These are phyloP conservation scores for Leersia perrieri DNA, from an alignment of 176 grass and related monocot species.

Conservation along the genomic window DNA sequence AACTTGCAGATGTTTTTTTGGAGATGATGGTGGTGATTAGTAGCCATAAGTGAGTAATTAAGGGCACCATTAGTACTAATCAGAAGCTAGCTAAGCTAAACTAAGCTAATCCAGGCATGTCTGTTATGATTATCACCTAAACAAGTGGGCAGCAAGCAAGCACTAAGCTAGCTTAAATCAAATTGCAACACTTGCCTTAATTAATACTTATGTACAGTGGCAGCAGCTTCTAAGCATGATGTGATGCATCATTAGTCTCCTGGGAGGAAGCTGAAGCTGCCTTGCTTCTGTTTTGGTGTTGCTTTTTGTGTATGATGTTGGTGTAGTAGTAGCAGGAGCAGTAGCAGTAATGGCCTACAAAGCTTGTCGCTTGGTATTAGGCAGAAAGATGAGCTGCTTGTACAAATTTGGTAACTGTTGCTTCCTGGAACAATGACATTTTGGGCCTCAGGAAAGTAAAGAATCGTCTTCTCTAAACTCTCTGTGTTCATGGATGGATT, in stretches of 20 bases:
- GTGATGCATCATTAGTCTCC: neutral
- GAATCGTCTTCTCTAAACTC: neutral
- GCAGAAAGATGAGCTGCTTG: slow-evolving; percentile 23
- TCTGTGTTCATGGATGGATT: neutral
- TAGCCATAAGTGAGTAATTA: neutral
- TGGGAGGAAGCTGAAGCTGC: neutral
- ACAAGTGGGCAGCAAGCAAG: neutral
- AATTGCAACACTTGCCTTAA: neutral
- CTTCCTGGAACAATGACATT: slow-evolving; percentile 29
- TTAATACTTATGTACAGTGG: slow-evolving; percentile 24
- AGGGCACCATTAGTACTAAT: no score
- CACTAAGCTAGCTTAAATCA: neutral
- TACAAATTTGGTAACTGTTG: slow-evolving; percentile 38
- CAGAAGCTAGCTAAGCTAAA: neutral
- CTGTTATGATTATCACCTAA: neutral
- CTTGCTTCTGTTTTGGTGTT: neutral
- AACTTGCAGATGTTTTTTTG: neutral
- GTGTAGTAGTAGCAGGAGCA: no score
- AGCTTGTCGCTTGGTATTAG: slow-evolving; percentile 29
- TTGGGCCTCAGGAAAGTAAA: neutral
- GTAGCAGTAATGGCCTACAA: neutral
- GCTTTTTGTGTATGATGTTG: neutral
- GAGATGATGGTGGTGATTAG: no score
- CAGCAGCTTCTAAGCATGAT: neutral
- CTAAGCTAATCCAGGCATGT: neutral